Percentiles rank a stretch among this genome's conserved stretches.
These are phyloP conservation scores for Thuja plicata DNA, from an alignment of 83 land plant species.

Conservation along the genomic window DNA sequence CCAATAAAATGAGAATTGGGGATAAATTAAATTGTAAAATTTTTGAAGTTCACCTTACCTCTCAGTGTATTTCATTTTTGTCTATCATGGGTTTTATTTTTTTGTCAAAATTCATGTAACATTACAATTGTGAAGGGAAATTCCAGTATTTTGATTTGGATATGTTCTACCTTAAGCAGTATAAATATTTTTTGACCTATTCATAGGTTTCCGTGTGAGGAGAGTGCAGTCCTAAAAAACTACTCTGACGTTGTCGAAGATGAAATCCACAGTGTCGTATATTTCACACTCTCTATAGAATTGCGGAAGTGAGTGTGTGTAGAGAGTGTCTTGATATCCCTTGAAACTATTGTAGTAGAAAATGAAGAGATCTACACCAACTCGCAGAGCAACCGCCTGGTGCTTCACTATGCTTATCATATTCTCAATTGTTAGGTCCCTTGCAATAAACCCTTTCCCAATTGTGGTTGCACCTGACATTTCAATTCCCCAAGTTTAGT, in stretches of 20 bases:
- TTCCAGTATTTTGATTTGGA: constrained; percentile 13
- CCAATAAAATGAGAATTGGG: no score
- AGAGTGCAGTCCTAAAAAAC: constrained; percentile 9
- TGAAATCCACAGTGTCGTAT: background rate
- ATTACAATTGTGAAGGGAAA: background rate
- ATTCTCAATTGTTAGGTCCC: constrained; percentile 36
- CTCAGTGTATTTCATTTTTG: no score
- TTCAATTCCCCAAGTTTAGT: background rate
- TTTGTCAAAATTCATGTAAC: no score
- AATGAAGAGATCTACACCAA: constrained; percentile 21
- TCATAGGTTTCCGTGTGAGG: background rate
- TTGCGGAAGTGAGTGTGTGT: background rate
- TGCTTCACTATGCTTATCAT: constrained; percentile 45
- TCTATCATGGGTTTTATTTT: no score
- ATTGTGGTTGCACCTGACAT: constrained; percentile 22
- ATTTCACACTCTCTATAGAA: background rate
- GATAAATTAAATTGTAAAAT: no score
- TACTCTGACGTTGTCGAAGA: constrained; percentile 1
- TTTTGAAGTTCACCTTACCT: no score
- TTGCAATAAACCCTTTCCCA: constrained; percentile 41
- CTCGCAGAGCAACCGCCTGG: constrained; percentile 43
- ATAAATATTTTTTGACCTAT: background rate
- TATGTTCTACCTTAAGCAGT: constrained; percentile 14
- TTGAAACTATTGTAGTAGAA: constrained; percentile 36
- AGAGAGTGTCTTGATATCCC: constrained; percentile 12